Evolutionary conservation across 345 rosid species (phyloP), one percentile per base, ranked within the genome.

Genomic region (Rubroshorea leprosula): DNA sequence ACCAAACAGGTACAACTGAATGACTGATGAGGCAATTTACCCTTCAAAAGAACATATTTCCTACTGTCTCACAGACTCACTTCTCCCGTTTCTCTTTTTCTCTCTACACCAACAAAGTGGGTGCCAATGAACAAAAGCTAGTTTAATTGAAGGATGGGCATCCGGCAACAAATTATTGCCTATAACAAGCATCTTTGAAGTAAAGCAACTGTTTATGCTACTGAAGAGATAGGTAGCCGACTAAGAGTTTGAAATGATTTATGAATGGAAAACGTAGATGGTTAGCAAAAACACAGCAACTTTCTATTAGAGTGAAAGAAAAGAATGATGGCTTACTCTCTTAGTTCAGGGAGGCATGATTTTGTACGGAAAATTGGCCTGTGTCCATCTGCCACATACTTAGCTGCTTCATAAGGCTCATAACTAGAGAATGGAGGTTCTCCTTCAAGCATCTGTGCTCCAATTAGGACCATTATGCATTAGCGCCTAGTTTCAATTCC

Each of bases 401-500:
- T 93, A 41, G 99, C 97, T 63, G 99, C 94, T 76, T 93, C 99
- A 61, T 89, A 89, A 41, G 99, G 96, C 74, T 93, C 97, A 50
- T 76, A 79, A 71, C 70, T 76, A 1, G 86, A 80, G 55, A 87
- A 71, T 0, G 99, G 99, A 14, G 96, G 96, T 49, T 89, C 97
- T 49, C 99, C 99, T 75, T 89, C 99, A 47, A 93, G 85, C 99
- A 93, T 93, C 99, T 93, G 73, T 13, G 23, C 47, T 64, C 62
- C 57, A 29, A 27, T 47, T 64, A 50, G 65, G 66, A 22, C n/a
- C n/a, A 50, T 23, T 14, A 21, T 47, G 54, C 55, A 58, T 64
- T 47, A 69, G 50, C 64, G 64, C 18, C 25, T 6, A 19, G 23
- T 48, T 71, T 46, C 24, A 53, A 57, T 48, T 47, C 41, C 59